phyloP scores from a whole-genome alignment of 306 rosid genomes.

The Ochetophila trinervis region DNA sequence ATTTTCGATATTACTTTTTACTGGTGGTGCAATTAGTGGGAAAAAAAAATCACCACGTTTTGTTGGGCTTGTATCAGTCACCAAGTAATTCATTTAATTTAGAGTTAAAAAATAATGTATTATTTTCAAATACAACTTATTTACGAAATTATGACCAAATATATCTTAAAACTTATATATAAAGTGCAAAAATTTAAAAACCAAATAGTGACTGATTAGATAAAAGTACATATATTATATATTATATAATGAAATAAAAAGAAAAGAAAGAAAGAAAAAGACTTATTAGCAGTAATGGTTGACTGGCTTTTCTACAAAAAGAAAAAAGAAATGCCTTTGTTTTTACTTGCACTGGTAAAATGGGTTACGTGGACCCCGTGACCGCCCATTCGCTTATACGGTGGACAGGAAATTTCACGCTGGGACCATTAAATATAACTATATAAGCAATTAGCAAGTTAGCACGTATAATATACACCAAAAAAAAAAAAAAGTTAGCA shows the following conservation, averaged over 20 bases:
- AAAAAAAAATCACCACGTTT: too few relatives aligned
- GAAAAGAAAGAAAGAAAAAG: background rate
- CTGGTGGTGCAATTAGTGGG: too few relatives aligned
- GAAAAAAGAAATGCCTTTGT: background rate
- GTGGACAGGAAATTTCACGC: slow-evolving; percentile 9
- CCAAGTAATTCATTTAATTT: too few relatives aligned
- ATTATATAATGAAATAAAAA: background rate
- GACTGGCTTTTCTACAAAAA: background rate
- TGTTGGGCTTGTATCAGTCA: too few relatives aligned
- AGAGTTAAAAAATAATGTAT: too few relatives aligned
- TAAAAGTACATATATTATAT: background rate
- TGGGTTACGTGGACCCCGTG: background rate
- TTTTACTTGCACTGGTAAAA: background rate
- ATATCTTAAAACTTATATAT: too few relatives aligned
- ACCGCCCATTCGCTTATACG: background rate
- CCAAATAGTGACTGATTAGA: background rate
- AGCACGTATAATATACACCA: too few relatives aligned
- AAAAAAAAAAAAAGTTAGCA: too few relatives aligned
- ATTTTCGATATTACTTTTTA: too few relatives aligned
- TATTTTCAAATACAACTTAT: too few relatives aligned
- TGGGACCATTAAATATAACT: slow-evolving; percentile 5
- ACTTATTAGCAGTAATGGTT: background rate
- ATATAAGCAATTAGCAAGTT: too few relatives aligned
- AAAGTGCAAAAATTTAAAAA: background rate
- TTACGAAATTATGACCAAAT: too few relatives aligned